Conservation (phyloP, 306 rosid species). For the Ormosia semicastrata region DNA sequence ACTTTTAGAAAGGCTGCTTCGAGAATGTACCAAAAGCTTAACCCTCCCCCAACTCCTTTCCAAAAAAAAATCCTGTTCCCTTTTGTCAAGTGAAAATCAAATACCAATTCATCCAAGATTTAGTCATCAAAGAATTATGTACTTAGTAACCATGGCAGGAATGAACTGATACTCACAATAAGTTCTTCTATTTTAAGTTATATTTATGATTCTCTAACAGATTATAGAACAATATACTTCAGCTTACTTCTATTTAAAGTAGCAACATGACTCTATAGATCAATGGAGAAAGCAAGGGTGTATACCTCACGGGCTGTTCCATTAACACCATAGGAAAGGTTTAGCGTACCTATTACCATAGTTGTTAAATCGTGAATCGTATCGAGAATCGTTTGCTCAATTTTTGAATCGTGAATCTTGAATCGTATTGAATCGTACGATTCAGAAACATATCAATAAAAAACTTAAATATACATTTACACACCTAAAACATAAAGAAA, state of each 20-base stretch:
- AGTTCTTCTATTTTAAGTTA: neutral
- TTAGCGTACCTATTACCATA: neutral
- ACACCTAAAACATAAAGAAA: no score
- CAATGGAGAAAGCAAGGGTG: neutral
- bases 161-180: neutral
- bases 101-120: neutral
- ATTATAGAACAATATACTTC: neutral
- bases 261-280: neutral
- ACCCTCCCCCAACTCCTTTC: neutral
- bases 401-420: no score
- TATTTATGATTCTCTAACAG: neutral
- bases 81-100: neutral
- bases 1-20: neutral
- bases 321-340: neutral
- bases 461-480: no score
- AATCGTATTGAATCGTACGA: no score
- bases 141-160: neutral
- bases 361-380: no score
- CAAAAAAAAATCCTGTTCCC: neutral
- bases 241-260: slow-evolving; percentile 3
- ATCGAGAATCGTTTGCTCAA: no score
- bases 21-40: neutral
- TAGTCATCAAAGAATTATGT: neutral
- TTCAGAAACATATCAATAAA: no score
- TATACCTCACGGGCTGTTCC: neutral